Evolutionary conservation across 768 basidiomycete genomes (phyloP).

Genomic region (Infundibulicybe gibba): DNA sequence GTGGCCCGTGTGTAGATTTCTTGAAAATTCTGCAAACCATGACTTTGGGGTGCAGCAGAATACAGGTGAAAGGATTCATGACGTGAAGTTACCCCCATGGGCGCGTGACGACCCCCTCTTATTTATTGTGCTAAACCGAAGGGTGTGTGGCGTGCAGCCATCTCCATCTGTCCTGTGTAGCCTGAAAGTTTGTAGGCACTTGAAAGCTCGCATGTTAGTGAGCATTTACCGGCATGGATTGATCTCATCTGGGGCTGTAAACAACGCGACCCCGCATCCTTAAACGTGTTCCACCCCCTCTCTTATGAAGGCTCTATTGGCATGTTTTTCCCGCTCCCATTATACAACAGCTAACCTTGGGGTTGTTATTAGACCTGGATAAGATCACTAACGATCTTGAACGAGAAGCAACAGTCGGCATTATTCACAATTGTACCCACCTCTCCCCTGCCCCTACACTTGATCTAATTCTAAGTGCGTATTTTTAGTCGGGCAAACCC

Average conservation of each 20-base stretch:
- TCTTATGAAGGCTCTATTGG: conserved; percentile 92
- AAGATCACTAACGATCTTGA: conserved; percentile 82
- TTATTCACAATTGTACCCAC: conserved; percentile 83
- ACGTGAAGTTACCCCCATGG: conserved; percentile 91
- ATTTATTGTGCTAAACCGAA: conserved; percentile 77
- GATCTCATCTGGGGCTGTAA: conserved; percentile 91
- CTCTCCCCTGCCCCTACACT: not conserved
- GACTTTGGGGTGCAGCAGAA: conserved; percentile 76
- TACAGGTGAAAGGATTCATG: conserved; percentile 75
- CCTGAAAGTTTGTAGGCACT: conserved; percentile 51
- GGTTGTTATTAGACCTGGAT: conserved; percentile 64
- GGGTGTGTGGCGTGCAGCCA: conserved; percentile 35
- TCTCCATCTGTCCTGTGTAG: not conserved
- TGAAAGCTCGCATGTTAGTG: conserved; percentile 85
- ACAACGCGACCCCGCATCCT: conserved; percentile 70
- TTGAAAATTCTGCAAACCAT: conserved; percentile 75
- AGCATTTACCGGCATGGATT: conserved; percentile 85
- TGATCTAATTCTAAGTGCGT: not conserved
- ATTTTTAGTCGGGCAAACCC: conserved; percentile 81
- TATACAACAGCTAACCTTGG: not conserved
- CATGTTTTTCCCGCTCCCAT: conserved; percentile 16
- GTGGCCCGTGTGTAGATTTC: conserved; percentile 49
- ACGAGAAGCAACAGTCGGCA: conserved; percentile 89
- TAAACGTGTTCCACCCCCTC: conserved; percentile 90
- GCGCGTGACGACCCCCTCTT: conserved; percentile 79